A percentile compares a stretch with the other conserved stretches of the same genome.
These are phyloP conservation scores for Eucalyptus virginea DNA, from an alignment of 345 rosid genomes.

Conservation along the genomic window DNA sequence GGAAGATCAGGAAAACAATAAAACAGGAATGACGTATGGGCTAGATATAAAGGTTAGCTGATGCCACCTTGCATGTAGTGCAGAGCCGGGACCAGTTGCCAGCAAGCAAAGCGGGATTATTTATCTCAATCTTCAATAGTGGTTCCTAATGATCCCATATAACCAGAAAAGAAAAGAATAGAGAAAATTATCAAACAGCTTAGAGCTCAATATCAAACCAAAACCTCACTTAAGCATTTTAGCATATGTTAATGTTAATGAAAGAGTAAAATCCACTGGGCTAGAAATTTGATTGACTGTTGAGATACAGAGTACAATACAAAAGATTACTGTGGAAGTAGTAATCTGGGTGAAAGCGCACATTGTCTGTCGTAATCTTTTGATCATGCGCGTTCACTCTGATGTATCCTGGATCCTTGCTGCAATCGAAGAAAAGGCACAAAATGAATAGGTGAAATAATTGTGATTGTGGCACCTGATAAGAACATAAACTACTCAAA, in stretches of 20 bases:
- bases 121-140: constrained; percentile 76
- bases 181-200: not conserved
- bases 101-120: constrained; percentile 80
- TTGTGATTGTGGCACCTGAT: not conserved
- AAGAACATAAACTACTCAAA: not conserved
- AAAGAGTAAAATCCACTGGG: not conserved
- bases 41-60: not conserved
- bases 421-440: constrained; percentile 16
- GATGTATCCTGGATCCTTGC: constrained; percentile 95
- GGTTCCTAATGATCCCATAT: constrained; percentile 45
- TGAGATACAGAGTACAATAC: not conserved
- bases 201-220: not conserved
- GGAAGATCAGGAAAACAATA: not conserved
- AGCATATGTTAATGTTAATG: not conserved
- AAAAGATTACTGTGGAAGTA: not conserved
- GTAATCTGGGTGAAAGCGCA: constrained; percentile 11
- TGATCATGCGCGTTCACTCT: constrained; percentile 60
- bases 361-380: constrained; percentile 83
- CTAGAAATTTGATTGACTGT: not conserved
- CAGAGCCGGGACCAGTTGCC: constrained; percentile 98
- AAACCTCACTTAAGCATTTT: not conserved
- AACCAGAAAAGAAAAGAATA: not conserved
- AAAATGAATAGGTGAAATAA: not conserved
- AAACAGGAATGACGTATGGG: not conserved
- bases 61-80: constrained; percentile 90